Evolutionary conservation across 208 protist species (phyloP), one percentile per base, ranked within the genome.

Genomic region (Trypanosoma rangeli): DNA sequence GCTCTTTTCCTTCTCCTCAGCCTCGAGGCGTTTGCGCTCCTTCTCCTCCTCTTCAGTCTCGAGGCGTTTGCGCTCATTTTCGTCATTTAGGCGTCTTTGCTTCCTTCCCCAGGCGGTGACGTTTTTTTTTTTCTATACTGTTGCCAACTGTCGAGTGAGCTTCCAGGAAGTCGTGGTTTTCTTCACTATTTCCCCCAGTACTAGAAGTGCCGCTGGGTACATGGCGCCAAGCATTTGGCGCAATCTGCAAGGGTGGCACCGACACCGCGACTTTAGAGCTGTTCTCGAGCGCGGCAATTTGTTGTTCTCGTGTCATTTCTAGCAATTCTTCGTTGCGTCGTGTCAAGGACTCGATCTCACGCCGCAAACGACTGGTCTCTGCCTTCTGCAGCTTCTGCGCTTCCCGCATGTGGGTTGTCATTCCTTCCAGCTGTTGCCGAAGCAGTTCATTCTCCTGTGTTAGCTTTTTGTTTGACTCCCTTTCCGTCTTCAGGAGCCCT

Each of bases 341-440:
- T 15, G 87, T 85, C 16, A 97, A 89, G 26, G 87, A 90, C n/a
- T 92, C 89, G 48, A 93, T 80, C 55, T 95, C 90, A 37, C 86
- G 82, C 37, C 83, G 84, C 71, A 95, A 83, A 37, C 89, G 87
- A 22, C 54, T 74, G 24, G 86, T 79, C 76, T 94, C 86, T 20
- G 75, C 74, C 80, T 92, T 90, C 60, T 94, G 86, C 48, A 70
- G 54, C 50, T 73, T 70, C 56, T 92, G 87, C 69, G 76, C 61
- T 62, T 94, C 86, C 8, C 89, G 84, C 82, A 94, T 79, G 28
- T 81, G 78, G 28, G 67, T 76, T 8, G 91, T 96, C 52, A 91
- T 68, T 24, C 86, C 78, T 71, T 96, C 85, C 31, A 96, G 84
- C 68, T 94, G 89, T 18, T 81, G 60, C 13, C 84, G 84, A 52